A percentile compares a stretch with the other conserved stretches of the same genome.
These are phyloP conservation scores for Clathrospora elynae DNA, from an alignment of 2,329 filamentous ascomycete genomes.

Conservation along the genomic window DNA sequence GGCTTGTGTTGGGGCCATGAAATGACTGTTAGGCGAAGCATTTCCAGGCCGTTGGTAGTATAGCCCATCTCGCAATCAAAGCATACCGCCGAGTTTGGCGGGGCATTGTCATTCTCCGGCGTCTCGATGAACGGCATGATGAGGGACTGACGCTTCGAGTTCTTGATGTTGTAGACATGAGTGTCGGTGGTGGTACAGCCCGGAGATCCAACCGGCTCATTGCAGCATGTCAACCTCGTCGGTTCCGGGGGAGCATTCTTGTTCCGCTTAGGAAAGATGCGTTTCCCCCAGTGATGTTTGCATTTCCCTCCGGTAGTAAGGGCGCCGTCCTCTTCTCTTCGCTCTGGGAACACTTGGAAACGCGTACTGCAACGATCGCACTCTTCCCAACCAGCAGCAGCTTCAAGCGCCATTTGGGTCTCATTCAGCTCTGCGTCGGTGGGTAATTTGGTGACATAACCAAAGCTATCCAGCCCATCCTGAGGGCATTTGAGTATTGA, in stretches of 20 bases:
- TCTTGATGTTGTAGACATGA: slow-evolving; percentile 87
- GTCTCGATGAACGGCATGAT: slow-evolving; percentile 82
- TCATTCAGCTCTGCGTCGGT: slow-evolving; percentile 67
- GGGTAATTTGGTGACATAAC: slow-evolving; percentile 75
- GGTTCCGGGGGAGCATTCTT: slow-evolving; percentile 59
- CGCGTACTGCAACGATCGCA: slow-evolving; percentile 86
- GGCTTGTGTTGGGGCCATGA: slow-evolving; percentile 79
- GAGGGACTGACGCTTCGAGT: slow-evolving; percentile 74
- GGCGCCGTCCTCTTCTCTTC: slow-evolving; percentile 75
- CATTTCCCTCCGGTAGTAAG: slow-evolving; percentile 79
- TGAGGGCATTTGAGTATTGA: slow-evolving; percentile 66
- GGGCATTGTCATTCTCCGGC: slow-evolving; percentile 63
- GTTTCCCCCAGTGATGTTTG: slow-evolving; percentile 78
- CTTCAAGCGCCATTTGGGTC: slow-evolving; percentile 67
- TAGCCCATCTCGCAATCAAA: slow-evolving; percentile 99
- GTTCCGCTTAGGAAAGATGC: slow-evolving; percentile 58
- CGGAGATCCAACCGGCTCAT: slow-evolving; percentile 72
- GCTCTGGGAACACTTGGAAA: slow-evolving; percentile 90
- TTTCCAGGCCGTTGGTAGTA: slow-evolving; percentile 83
- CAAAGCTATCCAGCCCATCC: slow-evolving; percentile 66
- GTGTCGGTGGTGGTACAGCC: slow-evolving; percentile 74
- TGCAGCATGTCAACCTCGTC: slow-evolving; percentile 78
- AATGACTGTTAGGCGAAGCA: slow-evolving; percentile 86
- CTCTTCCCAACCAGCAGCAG: slow-evolving; percentile 77
- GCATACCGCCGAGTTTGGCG: slow-evolving; percentile 65